Conservation (phyloP, 306 rosid species). For the Castanea crenata region DNA sequence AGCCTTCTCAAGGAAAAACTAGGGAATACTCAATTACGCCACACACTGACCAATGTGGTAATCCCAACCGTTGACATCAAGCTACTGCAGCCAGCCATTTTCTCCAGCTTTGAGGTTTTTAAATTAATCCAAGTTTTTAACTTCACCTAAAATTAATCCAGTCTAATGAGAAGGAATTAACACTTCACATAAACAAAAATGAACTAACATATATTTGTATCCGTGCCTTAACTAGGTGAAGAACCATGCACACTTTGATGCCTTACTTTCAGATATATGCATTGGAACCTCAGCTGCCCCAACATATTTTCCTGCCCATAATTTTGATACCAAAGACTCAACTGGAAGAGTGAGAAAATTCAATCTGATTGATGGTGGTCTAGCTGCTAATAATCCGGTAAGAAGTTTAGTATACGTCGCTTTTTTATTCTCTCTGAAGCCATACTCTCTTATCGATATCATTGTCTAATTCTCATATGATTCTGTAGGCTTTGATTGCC, state of each 20-base stretch:
- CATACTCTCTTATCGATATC: neutral
- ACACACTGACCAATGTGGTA: constrained; percentile 41
- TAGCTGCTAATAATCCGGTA: neutral
- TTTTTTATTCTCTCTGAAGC: too few species aligned
- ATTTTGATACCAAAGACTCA: neutral
- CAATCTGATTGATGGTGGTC: neutral
- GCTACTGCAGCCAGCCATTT: constrained; percentile 39
- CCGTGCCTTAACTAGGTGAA: constrained; percentile 9
- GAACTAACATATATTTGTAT: neutral
- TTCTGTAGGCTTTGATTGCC: neutral
- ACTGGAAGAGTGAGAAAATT: neutral
- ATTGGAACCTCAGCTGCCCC: constrained; percentile 52
- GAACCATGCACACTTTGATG: constrained; percentile 7
- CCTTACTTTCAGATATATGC: too few species aligned
- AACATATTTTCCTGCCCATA: constrained; percentile 34
- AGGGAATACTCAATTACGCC: constrained; percentile 21
- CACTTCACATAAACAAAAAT: too few species aligned
- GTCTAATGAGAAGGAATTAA: too few species aligned
- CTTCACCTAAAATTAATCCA: too few species aligned
- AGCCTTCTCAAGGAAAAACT: constrained; percentile 29
- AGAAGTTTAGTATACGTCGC: neutral
- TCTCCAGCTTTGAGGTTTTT: constrained; percentile 40
- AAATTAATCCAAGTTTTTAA: too few species aligned
- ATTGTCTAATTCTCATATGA: neutral
- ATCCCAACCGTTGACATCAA: constrained; percentile 48